Evolutionary conservation across 495 filamentous ascomycete species (phyloP), one percentile per base, ranked within the genome.

Genomic region (Penicillium malachiteum): DNA sequence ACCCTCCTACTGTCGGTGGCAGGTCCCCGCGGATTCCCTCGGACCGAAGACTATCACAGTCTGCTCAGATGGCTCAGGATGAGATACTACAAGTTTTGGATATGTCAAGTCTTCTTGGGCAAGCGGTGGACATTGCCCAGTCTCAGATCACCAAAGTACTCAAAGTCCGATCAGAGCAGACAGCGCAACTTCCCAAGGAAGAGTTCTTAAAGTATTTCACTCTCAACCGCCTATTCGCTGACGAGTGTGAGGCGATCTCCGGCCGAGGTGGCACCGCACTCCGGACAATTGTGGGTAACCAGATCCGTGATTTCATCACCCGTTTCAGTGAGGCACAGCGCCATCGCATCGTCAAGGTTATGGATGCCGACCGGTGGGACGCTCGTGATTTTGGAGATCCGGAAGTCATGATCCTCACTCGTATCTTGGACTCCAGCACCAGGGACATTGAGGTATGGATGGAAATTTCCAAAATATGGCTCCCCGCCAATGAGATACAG

Each of bases 171-270:
- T 86, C 89, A 0, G 91, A 96, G 59, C 88, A 94, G 59, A 91
- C 83, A 16, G 77, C 83, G 10, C 83, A 85, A 12, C 76, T 96
- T n/a, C 78, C 85, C 1, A 81, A 90, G n/a, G 71, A 83, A 52
- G 80, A 82, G 56, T 97, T 99, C 67, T 67, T 97, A 21, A 85
- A 91, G 48, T 97, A 97, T 65, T 96, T 97, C 66, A 92, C 84
- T 7, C 83, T 99, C 16, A 97, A 97, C 60, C 83, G 92, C 26
- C 83, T 96, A 18, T 99, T 97, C 64, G 90, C 91, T 7, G 95
- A 96, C 61, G 94, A 99, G 67, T 99, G 94, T 62, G 94, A 99
- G 69, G 90, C 94, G 3, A 90, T 97, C 13, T 96, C 91, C 12
- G 94, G 94, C 3, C 83, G 94, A 50, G 86, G 90, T 50, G 92